A percentile compares a stretch with the other conserved stretches of the same genome.
These are phyloP conservation scores for Funneliformis caledonium DNA, from an alignment of 371 early-diverging fungal species.

Conservation along the genomic window DNA sequence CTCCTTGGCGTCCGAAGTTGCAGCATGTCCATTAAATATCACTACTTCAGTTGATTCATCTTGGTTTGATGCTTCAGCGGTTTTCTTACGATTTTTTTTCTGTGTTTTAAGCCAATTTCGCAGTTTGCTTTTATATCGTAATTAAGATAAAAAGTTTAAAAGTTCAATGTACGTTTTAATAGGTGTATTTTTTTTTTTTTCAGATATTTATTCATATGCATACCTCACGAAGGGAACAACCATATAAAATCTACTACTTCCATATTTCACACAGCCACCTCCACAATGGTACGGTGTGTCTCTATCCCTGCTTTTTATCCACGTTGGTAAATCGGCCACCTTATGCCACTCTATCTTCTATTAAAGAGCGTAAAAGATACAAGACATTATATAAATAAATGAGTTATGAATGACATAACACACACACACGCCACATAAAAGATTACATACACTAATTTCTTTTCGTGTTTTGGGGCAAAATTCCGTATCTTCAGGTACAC, in stretches of 20 bases:
- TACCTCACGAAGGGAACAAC: constrained; percentile 73
- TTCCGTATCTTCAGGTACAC: constrained; percentile 83
- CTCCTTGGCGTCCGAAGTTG: not conserved
- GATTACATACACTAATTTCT: constrained; percentile 84
- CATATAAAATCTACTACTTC: constrained; percentile 61
- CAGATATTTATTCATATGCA: constrained; percentile 31
- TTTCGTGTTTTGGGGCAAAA: constrained; percentile 94
- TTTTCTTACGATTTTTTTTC: constrained; percentile 14
- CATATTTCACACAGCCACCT: constrained; percentile 46
- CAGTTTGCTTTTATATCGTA: constrained; percentile 5
- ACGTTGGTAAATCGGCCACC: constrained; percentile 49
- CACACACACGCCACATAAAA: not conserved
- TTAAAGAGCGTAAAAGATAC: not conserved
- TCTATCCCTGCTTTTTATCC: constrained; percentile 45
- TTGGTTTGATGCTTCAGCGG: not conserved
- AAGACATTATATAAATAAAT: not conserved
- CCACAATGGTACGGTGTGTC: constrained; percentile 46
- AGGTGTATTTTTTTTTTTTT: too few species aligned
- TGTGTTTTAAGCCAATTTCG: constrained; percentile 34
- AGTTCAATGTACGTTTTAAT: not conserved
- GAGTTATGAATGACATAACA: not conserved
- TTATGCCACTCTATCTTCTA: constrained; percentile 56
- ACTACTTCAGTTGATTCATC: constrained; percentile 6
- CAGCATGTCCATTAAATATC: constrained; percentile 12
- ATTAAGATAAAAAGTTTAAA: not conserved